phyloP scores from a whole-genome alignment of 768 basidiomycete species.

The Lentinula guzmanii region DNA sequence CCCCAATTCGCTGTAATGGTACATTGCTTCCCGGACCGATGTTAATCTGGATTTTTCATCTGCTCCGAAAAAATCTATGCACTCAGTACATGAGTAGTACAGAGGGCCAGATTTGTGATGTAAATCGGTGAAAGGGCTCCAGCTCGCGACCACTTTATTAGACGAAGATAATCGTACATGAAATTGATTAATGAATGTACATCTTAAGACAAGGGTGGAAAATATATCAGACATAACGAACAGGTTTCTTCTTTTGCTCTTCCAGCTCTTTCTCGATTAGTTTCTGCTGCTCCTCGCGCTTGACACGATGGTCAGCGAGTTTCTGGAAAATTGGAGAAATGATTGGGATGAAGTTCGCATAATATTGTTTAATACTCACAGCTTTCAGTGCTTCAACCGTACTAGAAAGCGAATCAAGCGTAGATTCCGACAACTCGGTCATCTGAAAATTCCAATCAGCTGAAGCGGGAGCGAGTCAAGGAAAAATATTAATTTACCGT shows the following conservation, averaged over 20 bases:
- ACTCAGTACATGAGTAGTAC: no score
- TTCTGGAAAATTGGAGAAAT: slow-evolving; percentile 30
- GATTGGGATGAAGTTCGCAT: slow-evolving; percentile 14
- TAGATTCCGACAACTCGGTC: slow-evolving; percentile 60
- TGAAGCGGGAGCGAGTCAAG: not conserved
- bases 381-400: slow-evolving; percentile 55
- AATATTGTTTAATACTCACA: slow-evolving; percentile 29
- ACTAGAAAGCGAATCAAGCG: slow-evolving; percentile 53
- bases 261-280: slow-evolving; percentile 1
- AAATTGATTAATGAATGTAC: not conserved
- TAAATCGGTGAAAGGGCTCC: no score
- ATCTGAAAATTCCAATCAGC: slow-evolving; percentile 30
- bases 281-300: slow-evolving; percentile 38
- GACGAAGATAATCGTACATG: not conserved
- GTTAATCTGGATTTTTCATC: no score
- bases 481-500: slow-evolving; percentile 28
- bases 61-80: no score
- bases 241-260: slow-evolving; percentile 5
- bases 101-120: no score
- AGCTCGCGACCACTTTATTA: not conserved
- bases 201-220: not conserved
- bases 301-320: slow-evolving; percentile 44
- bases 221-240: not conserved
- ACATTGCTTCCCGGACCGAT: no score
- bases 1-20: no score